These are phyloP conservation scores for Tetrahymena elliotti DNA, from an alignment of 73 alveolate genomes.

Conservation along the genomic window DNA sequence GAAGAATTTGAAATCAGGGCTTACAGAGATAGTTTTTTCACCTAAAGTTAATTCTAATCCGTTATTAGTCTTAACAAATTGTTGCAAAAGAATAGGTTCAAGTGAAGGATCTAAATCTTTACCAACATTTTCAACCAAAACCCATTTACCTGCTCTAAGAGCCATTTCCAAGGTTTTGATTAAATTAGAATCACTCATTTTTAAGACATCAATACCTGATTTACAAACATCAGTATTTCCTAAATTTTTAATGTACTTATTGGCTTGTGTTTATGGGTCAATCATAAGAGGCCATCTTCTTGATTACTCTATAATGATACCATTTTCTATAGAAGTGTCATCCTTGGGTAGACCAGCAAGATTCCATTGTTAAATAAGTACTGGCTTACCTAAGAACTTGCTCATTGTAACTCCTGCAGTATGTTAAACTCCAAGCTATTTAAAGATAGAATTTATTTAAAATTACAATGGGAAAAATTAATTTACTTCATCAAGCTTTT, in stretches of 20 bases:
- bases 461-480: no score
- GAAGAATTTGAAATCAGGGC: conserved; percentile 83
- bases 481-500: conserved; percentile 47
- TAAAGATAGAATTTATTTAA: no score
- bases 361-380: conserved; percentile 88
- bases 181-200: conserved; percentile 22
- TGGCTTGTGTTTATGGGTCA: conserved; percentile 95
- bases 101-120: conserved; percentile 75
- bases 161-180: conserved; percentile 61
- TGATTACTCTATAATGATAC: conserved; percentile 83
- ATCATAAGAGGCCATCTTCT: conserved; percentile 97
- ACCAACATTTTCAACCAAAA: conserved; percentile 72
- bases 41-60: not conserved
- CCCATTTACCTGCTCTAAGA: conserved; percentile 68
- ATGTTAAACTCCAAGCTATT: conserved; percentile 58
- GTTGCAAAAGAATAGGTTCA: conserved; percentile 63
- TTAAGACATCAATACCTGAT: conserved; percentile 46
- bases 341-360: conserved; percentile 90
- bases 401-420: conserved; percentile 81
- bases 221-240: conserved; percentile 68
- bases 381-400: conserved; percentile 90
- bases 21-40: not conserved
- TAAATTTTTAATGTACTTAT: conserved; percentile 94
- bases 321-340: conserved; percentile 90
- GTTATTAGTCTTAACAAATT: conserved; percentile 53